phyloP scores from a whole-genome alignment of 306 rosid genomes.

The Geum urbanum region DNA sequence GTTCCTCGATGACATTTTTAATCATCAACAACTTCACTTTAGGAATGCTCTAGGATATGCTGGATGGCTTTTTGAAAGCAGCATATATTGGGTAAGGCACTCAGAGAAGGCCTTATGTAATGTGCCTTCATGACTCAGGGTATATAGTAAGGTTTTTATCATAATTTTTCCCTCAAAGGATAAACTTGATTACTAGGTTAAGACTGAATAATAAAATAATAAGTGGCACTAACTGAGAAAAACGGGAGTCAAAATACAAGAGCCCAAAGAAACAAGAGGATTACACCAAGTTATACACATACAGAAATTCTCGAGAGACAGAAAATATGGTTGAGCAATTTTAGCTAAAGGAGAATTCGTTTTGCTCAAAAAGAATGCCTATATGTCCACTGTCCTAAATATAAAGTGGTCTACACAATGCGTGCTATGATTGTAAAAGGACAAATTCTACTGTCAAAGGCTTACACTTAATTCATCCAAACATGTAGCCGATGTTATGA shows the following conservation, averaged over 20 bases:
- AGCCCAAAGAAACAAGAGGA: not conserved
- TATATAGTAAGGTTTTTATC: not conserved
- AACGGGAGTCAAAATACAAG: not conserved
- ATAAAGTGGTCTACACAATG: not conserved
- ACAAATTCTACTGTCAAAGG: not conserved
- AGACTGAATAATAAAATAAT: not conserved
- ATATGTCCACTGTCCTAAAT: not conserved
- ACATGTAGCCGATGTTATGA: constrained; percentile 17
- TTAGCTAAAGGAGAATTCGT: too few species aligned
- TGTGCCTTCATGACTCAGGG: not conserved
- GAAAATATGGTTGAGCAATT: too few species aligned
- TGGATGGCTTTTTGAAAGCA: not conserved
- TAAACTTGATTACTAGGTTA: not conserved
- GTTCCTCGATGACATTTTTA: not conserved
- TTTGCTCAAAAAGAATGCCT: not conserved
- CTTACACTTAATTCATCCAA: constrained; percentile 2
- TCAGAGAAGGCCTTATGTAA: not conserved
- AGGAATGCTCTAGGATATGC: not conserved
- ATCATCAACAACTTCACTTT: not conserved
- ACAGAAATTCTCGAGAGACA: too few species aligned
- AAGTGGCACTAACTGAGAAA: not conserved
- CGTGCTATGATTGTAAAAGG: not conserved
- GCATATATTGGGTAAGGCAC: not conserved
- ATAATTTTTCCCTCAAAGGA: not conserved
- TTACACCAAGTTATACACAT: not conserved